Percentiles rank a stretch among this genome's conserved stretches.
phyloP scores from a whole-genome alignment of 2,329 filamentous ascomycete genomes.

The Parastagonospora avenae region DNA sequence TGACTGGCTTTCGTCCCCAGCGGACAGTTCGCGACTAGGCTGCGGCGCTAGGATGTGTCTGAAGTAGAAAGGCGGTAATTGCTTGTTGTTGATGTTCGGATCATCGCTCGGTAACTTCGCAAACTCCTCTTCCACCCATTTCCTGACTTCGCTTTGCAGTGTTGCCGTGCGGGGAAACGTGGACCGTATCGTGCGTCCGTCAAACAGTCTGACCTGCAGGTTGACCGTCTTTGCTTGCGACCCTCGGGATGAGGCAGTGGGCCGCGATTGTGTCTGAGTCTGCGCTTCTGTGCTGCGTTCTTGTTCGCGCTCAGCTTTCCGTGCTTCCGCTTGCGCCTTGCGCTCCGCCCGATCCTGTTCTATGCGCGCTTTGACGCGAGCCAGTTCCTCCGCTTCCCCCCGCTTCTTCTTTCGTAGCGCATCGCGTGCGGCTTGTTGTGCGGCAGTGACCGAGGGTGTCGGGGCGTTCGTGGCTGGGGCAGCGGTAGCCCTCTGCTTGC shows the following conservation, averaged over 20 bases:
- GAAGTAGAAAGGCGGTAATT: slow-evolving; percentile 72
- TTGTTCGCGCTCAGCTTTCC: slow-evolving; percentile 42
- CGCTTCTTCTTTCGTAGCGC: slow-evolving; percentile 66
- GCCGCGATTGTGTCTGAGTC: slow-evolving; percentile 4
- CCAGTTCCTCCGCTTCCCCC: slow-evolving; percentile 70
- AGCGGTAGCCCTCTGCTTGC: slow-evolving; percentile 51
- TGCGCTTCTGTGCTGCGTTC: slow-evolving; percentile 13
- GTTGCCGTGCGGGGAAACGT: slow-evolving; percentile 70
- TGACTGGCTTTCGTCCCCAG: slow-evolving; percentile 72
- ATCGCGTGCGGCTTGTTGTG: slow-evolving; percentile 40
- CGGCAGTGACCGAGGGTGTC: slow-evolving; percentile 47
- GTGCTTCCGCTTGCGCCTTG: slow-evolving; percentile 48
- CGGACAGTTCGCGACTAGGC: slow-evolving; percentile 75
- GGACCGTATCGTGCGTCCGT: slow-evolving; percentile 78
- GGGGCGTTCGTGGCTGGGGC: slow-evolving; percentile 37
- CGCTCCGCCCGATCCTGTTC: slow-evolving; percentile 76
- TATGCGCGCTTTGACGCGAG: slow-evolving; percentile 74
- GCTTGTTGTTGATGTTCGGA: slow-evolving; percentile 23
- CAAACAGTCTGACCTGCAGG: slow-evolving; percentile 80
- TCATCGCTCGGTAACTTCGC: slow-evolving; percentile 26
- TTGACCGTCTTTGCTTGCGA: slow-evolving; percentile 40
- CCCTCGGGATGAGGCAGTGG: slow-evolving; percentile 26
- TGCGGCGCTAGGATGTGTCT: slow-evolving; percentile 80
- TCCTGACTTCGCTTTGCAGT: slow-evolving; percentile 69
- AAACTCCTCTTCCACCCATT: slow-evolving; percentile 70